Evolutionary conservation across 768 basidiomycete genomes (phyloP), one percentile per base, ranked within the genome.

Genomic region (Baorangia bicolor): DNA sequence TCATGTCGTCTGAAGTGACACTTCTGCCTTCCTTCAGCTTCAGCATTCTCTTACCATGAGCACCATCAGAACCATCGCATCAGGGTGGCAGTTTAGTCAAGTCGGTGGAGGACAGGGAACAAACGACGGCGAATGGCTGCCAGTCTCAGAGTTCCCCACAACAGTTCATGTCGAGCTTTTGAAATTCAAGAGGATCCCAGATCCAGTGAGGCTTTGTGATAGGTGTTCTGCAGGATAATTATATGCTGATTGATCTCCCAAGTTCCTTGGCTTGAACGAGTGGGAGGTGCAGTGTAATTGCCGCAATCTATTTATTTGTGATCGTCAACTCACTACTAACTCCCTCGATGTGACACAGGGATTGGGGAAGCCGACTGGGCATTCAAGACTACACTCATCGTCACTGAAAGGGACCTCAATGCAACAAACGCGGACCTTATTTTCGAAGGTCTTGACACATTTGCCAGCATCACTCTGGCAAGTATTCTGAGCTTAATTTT

Each of bases 381-480:
- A 20, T 98, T 96, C 78, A 86, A 80, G 64, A 86, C 84, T 4
- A 74, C 67, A 2, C 87, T 97, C 65, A 64, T 70, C 6, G 74
- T 85, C 20, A 74, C 77, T 2, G 74, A 78, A 18, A 68, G 69
- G 18, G 82, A 86, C 43, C 67, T 86, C 18, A 58, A 64, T 1
- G 68, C 73, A 2, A 59, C 76, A 4, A 78, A 87, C 50, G 75
- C 79, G 30, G 93, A 95, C 67, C 75, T 98, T 18, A 79, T 94
- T 9, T 94, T 96, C 57, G 93, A 96, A 12, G 95, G 95, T 18
- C 72, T 98, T 20, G 95, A 98, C 66, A 97, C 94, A 0, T 96
- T 94, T 67, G 85, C 88, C 3, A 77, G 75, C n/a, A 78, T 94
- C 39, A 70, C 71, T 31, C 71, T 96, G 56, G 92, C 90, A 61